Evolutionary conservation across 352 stramenopile genomes (phyloP), one percentile per base, ranked within the genome.

Genomic region (Phytophthora hibernalis): DNA sequence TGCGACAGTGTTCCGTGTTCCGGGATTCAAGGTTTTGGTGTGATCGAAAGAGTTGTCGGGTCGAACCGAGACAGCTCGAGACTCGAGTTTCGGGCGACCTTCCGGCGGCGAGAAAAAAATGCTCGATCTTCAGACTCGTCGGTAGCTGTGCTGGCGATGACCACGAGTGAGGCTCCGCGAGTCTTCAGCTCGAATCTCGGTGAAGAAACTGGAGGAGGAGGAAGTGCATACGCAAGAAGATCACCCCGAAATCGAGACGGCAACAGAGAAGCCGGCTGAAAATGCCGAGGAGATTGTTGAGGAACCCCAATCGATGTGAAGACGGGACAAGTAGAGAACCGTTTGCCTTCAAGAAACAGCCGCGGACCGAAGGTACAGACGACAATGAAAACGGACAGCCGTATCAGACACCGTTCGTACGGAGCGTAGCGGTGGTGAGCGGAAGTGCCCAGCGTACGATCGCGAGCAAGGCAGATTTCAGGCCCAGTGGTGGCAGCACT

Each of bases 11-110:
- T 57, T 68, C 21, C 65, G 52, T 72, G 65, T 70, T 69, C 52
- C 16, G 47, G 1, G 31, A 63, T 70, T 72, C 54, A 63, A 54
- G 58, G 38, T 55, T 49, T 61, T 24, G 44, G 9, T 53, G 67
- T 71, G 49, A 70, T 74, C 55, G 54, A 71, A 68, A 50, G 31
- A 42, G 45, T 71, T 63, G 56, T 15, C 45, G 58, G 42, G 61
- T 65, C 61, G 61, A n/a, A n/a, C n/a, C n/a, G n/a, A n/a, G n/a
- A n/a, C n/a, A n/a, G n/a, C n/a, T n/a, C n/a, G n/a, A n/a, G n/a
- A n/a, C n/a, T n/a, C 59, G 37, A 54, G 31, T 11, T 20, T n/a
- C 21, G 30, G 35, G 26, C 40, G 22, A 69, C 47, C 28, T 66
- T 49, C 40, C 30, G 15, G 6, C 12, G 58, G 26, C 13, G 21